Percentiles rank a stretch among this genome's conserved stretches.
Evolutionary conservation across 306 rosid species (phyloP).

Genomic region (Mimosa pudica): DNA sequence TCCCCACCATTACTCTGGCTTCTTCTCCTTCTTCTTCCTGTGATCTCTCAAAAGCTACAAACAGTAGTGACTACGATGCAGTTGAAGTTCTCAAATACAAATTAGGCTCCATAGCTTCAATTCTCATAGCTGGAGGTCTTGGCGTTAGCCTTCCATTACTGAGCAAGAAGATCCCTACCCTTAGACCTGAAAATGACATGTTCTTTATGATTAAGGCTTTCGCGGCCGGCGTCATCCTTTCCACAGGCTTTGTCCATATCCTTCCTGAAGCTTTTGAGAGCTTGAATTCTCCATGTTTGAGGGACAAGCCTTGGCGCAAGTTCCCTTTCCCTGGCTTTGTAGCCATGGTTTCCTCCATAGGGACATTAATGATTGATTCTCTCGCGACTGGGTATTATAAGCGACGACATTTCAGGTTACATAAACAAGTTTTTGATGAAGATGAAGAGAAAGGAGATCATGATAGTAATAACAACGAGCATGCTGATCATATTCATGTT

Average conservation of each 20-base stretch:
- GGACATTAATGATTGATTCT: conserved; percentile 67
- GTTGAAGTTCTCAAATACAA: conserved; percentile 49
- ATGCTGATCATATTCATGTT: conserved; percentile 79
- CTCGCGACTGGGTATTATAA: conserved; percentile 64
- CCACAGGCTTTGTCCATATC: conserved; percentile 74
- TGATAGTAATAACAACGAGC: conserved; percentile 27
- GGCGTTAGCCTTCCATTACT: conserved; percentile 67
- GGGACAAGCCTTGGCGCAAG: conserved; percentile 55
- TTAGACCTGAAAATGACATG: conserved; percentile 52
- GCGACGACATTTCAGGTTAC: conserved; percentile 44
- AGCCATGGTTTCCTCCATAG: conserved; percentile 66
- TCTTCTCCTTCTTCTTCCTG: conserved; percentile 36
- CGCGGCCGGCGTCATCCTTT: conserved; percentile 73
- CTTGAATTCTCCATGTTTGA: conserved; percentile 58
- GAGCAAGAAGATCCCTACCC: conserved; percentile 54
- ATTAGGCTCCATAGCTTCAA: conserved; percentile 60
- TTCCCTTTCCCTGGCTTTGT: conserved; percentile 67
- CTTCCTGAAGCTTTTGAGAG: conserved; percentile 65
- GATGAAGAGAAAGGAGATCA: conserved; percentile 49
- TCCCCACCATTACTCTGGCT: conserved; percentile 38
- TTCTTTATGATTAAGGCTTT: conserved; percentile 76
- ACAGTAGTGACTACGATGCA: conserved; percentile 26
- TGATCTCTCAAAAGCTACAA: conserved; percentile 23
- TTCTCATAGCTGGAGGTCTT: conserved; percentile 63
- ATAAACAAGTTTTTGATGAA: conserved; percentile 41